These are phyloP conservation scores for Didymella lethalis DNA, from an alignment of 2,329 filamentous ascomycete genomes.

Conservation along the genomic window DNA sequence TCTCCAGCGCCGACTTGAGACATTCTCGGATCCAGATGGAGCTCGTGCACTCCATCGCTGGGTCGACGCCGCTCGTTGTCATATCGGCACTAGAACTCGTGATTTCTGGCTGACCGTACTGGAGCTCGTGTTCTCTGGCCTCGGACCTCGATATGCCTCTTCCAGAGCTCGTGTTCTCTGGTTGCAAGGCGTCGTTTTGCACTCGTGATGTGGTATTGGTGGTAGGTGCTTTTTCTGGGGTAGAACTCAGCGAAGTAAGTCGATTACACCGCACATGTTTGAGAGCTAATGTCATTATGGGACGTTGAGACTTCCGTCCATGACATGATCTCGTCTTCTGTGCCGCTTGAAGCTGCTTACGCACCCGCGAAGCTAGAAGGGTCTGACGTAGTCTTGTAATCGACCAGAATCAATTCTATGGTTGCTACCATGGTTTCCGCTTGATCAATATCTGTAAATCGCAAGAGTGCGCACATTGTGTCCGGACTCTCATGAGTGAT, in stretches of 20 bases:
- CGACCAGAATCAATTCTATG: neutral
- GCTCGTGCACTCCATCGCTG: neutral
- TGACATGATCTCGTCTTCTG: neutral
- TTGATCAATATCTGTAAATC: too few species aligned
- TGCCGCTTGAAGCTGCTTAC: neutral
- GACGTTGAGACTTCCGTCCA: conserved; percentile 2
- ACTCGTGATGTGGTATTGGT: conserved; percentile 1
- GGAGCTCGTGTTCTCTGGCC: conserved; percentile 1
- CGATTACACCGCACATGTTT: neutral
- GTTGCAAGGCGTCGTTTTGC: neutral
- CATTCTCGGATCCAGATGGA: neutral
- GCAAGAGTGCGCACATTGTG: too few species aligned
- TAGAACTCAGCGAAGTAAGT: neutral
- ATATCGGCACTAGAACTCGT: neutral
- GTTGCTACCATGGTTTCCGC: neutral
- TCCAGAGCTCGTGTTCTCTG: neutral
- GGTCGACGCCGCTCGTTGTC: neutral
- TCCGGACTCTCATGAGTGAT: too few species aligned
- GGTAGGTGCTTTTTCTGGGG: neutral
- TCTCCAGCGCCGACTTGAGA: conserved; percentile 1
- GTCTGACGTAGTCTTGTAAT: neutral
- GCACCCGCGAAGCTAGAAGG: neutral
- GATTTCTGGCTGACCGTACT: conserved; percentile 1
- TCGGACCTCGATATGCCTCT: neutral
- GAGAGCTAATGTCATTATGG: conserved; percentile 2